phyloP scores from a whole-genome alignment of 192 early-diverging fungal species.

The Backusella circina region DNA sequence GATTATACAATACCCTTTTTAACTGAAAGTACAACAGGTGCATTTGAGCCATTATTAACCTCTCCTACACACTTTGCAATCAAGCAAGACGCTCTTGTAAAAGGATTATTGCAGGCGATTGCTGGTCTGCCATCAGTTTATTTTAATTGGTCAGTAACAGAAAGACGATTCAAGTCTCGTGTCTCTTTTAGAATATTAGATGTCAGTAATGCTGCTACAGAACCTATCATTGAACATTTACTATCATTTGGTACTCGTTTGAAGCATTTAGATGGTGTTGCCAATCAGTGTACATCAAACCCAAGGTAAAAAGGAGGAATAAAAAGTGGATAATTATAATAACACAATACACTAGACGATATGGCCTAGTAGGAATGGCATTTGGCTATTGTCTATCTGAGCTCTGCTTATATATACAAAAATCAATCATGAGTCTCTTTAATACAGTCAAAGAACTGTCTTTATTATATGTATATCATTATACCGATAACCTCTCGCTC shows the following conservation, averaged over 20 bases:
- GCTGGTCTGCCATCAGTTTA: slow-evolving; percentile 11
- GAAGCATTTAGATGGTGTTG: slow-evolving; percentile 26
- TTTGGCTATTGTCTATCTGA: slow-evolving; percentile 37
- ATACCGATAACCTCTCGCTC: slow-evolving; percentile 15
- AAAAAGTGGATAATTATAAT: not conserved
- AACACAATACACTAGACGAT: slow-evolving; percentile 4
- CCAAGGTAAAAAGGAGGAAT: slow-evolving; percentile 19
- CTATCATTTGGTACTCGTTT: slow-evolving; percentile 27
- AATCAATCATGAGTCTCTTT: slow-evolving; percentile 25
- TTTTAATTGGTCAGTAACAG: not conserved
- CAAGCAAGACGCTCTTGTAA: slow-evolving; percentile 1
- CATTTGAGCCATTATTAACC: not conserved
- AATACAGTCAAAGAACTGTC: not conserved
- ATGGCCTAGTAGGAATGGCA: slow-evolving; percentile 33
- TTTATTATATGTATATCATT: slow-evolving; percentile 31
- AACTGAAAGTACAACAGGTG: not conserved
- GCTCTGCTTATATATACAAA: slow-evolving; percentile 29
- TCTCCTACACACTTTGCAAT: not conserved
- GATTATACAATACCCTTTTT: slow-evolving; percentile 3
- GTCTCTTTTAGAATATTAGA: slow-evolving; percentile 11
- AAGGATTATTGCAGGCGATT: slow-evolving; percentile 5
- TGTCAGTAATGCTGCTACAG: not conserved
- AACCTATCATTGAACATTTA: not conserved
- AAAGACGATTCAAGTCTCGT: not conserved
- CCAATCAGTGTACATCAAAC: slow-evolving; percentile 21